These are phyloP conservation scores for Diaporthe sp. DNA, from an alignment of 2,329 filamentous ascomycete genomes.

Conservation along the genomic window DNA sequence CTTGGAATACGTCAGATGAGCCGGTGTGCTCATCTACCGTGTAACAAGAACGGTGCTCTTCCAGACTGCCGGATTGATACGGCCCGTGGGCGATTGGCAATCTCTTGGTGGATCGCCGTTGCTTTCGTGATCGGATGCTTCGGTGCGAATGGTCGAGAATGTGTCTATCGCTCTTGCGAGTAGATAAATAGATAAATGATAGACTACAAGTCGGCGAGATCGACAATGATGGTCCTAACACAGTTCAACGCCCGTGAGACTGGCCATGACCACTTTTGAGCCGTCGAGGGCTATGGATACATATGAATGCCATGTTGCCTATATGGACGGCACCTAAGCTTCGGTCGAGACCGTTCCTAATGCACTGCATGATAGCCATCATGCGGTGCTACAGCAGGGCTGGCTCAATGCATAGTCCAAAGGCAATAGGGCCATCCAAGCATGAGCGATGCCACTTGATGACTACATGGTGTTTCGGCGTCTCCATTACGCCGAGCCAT, in stretches of 20 bases:
- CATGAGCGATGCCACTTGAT: conserved; percentile 9
- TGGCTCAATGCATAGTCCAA: background rate
- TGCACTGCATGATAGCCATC: conserved; percentile 13
- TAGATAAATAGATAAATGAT: background rate
- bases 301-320: conserved; percentile 2
- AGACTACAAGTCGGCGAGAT: background rate
- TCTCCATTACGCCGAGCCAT: conserved; percentile 4
- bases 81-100: conserved; percentile 2
- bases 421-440: background rate
- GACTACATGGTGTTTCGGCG: conserved; percentile 15
- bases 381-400: conserved; percentile 20
- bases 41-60: conserved; percentile 5
- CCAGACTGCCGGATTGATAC: conserved; percentile 8
- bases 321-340: conserved; percentile 6
- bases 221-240: background rate
- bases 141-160: background rate
- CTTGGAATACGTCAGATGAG: conserved; percentile 27
- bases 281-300: background rate
- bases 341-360: conserved; percentile 7
- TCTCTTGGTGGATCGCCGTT: background rate
- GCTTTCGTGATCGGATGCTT: conserved; percentile 5
- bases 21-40: conserved; percentile 21
- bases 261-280: background rate
- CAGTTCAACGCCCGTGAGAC: background rate
- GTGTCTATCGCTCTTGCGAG: background rate